Evolutionary conservation across 1,139 yeast genomes (phyloP), one percentile per base, ranked within the genome.

Genomic region (Debaryomycetaceae sp.): DNA sequence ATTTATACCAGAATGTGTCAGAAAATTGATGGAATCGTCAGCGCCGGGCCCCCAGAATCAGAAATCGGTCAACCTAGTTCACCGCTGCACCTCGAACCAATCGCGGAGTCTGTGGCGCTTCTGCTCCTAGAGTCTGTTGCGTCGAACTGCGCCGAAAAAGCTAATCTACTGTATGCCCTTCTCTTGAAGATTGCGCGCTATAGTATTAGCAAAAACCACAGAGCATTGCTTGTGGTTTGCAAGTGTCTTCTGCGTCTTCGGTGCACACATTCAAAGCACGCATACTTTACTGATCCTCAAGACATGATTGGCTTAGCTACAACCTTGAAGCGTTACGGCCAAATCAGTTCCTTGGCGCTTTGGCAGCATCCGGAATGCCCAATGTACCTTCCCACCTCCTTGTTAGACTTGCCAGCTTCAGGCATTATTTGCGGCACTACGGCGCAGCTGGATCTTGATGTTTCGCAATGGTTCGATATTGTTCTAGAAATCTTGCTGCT

Each of bases 271-370:
- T 66, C 63, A 22, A 62, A 62, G 11, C 52, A 49, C 21, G 48
- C 78, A 2, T 73, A 61, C 40, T 53, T 79, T 25, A 57, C 73
- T 0, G 57, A 62, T 11, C 81, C 83, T 4, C 51, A 53, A 1
- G 83, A 79, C 42, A 72, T 77, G 63, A 78, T 73, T 29, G 86
- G 85, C 0, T 51, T 79, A 18, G 69, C 85, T 3, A 67, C 75
- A 4, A 67, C 75, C 0, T 61, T 79, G 33, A 65, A 67, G 6
- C 56, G 85, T 38, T 68, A 72, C 37, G 32, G 33, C 1, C 35
- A 30, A n/a, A 10, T 21, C 6, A 33, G 39, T 4, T 30, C 23
- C 1, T 28, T 30, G 5, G 41, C 34, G 23, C 47, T 56, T 31
- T 80, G 90, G 90, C 52, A 55, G 13, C 75, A 66, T 40, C 90